These are phyloP conservation scores for baker's yeast (Saccharomyces cerevisiae) DNA, from an alignment of 805 yeast genomes.

Conservation along the genomic window DNA sequence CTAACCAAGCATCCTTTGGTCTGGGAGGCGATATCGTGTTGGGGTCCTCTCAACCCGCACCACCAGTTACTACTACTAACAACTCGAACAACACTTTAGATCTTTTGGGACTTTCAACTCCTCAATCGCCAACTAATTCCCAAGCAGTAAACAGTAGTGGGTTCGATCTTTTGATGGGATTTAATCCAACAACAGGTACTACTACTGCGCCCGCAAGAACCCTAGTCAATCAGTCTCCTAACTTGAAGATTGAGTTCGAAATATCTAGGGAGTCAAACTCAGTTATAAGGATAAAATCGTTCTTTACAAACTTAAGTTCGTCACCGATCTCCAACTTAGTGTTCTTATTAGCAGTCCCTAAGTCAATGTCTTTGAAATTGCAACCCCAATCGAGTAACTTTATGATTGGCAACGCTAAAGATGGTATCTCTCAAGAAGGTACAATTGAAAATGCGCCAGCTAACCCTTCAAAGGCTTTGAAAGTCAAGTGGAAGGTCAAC, in stretches of 20 bases:
- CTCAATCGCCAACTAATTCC: slow-evolving; percentile 6
- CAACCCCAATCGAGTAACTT: slow-evolving; percentile 50
- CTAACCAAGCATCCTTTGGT: slow-evolving; percentile 26
- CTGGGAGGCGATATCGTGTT: slow-evolving; percentile 33
- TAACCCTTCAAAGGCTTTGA: slow-evolving; percentile 35
- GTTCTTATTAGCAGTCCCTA: slow-evolving; percentile 63
- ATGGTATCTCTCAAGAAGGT: slow-evolving; percentile 43
- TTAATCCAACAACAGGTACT: slow-evolving; percentile 10
- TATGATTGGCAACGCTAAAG: slow-evolving; percentile 39
- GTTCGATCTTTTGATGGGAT: not conserved
- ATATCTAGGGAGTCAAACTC: slow-evolving; percentile 31
- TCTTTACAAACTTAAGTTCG: slow-evolving; percentile 43
- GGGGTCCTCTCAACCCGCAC: slow-evolving; percentile 28
- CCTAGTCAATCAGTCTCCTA: slow-evolving; percentile 35
- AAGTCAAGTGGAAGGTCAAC: slow-evolving; percentile 66
- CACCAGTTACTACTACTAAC: slow-evolving; percentile 17
- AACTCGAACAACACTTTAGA: slow-evolving; percentile 20
- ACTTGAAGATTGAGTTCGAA: slow-evolving; percentile 42
- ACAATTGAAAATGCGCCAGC: slow-evolving; percentile 27
- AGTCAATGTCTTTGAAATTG: slow-evolving; percentile 45
- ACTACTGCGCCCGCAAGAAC: slow-evolving; percentile 15
- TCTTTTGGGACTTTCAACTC: not conserved
- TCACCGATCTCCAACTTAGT: slow-evolving; percentile 41
- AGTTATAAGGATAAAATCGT: slow-evolving; percentile 37
- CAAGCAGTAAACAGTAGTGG: slow-evolving; percentile 3